These are phyloP conservation scores for Aureobasidium uvarum DNA, from an alignment of 2,329 filamentous ascomycete species.

Conservation along the genomic window DNA sequence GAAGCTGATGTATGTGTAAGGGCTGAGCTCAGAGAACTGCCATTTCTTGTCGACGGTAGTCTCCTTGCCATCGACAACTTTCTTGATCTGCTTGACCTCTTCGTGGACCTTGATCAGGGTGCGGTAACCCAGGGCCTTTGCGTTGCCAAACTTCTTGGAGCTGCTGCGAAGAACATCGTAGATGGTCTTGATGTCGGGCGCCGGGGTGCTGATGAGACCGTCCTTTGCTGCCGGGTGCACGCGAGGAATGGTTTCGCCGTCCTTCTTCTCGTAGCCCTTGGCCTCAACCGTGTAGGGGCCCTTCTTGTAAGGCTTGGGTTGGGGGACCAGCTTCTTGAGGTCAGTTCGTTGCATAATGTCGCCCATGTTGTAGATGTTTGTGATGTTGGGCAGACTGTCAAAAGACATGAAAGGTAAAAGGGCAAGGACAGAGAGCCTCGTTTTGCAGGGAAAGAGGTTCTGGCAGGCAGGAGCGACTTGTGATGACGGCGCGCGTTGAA, in stretches of 20 bases:
- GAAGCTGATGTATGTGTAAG: constrained; percentile 74
- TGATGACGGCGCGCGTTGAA: constrained; percentile 17
- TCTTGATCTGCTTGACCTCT: constrained; percentile 87
- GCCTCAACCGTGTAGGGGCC: constrained; percentile 74
- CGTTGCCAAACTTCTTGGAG: constrained; percentile 56
- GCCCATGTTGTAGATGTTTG: constrained; percentile 32
- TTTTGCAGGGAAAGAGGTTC: constrained; percentile 2
- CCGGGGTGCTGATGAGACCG: constrained; percentile 63
- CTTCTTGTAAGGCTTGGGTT: constrained; percentile 56
- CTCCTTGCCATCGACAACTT: constrained; percentile 77
- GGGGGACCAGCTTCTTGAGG: constrained; percentile 50
- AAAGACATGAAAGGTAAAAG: constrained; percentile 26
- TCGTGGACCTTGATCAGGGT: constrained; percentile 73
- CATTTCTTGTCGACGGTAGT: constrained; percentile 84
- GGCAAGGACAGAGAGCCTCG: constrained; percentile 1
- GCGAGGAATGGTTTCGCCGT: constrained; percentile 81
- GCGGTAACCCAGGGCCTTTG: constrained; percentile 61
- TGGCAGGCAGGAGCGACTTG: constrained; percentile 18
- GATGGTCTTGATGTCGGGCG: constrained; percentile 69
- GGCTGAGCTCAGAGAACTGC: constrained; percentile 81
- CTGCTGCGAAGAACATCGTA: constrained; percentile 74
- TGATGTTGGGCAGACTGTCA: constrained; percentile 26
- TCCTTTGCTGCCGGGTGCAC: constrained; percentile 70
- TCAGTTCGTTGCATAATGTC: constrained; percentile 42
- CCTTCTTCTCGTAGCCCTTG: constrained; percentile 63